These are phyloP conservation scores for Aspergillus sp. DNA, from an alignment of 2,329 filamentous ascomycete species.

Conservation along the genomic window DNA sequence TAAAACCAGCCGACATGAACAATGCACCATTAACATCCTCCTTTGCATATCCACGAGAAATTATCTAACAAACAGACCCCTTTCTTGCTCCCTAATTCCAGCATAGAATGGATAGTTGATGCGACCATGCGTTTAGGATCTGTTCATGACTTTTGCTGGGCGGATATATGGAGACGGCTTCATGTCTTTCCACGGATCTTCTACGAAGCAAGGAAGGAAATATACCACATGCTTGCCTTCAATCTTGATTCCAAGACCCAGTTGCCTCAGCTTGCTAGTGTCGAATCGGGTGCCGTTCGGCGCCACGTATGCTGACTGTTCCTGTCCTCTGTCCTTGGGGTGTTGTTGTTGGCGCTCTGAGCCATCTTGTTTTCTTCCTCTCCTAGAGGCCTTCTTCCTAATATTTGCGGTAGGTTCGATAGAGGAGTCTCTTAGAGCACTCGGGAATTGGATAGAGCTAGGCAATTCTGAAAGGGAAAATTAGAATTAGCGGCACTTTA, in stretches of 20 bases:
- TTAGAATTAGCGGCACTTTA: not conserved
- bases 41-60: not conserved
- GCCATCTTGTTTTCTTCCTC: not conserved
- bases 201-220: slow-evolving; percentile 21
- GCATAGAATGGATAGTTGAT: not conserved
- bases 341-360: not conserved
- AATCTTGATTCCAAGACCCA: slow-evolving; percentile 19
- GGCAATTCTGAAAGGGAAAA: not conserved
- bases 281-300: slow-evolving; percentile 24
- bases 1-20: not conserved
- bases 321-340: not conserved
- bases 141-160: not conserved
- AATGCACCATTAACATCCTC: too few species aligned
- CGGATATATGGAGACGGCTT: slow-evolving; percentile 3
- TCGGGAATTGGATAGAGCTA: not conserved
- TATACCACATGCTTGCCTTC: slow-evolving; percentile 10
- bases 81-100: not conserved
- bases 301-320: slow-evolving; percentile 17
- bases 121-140: not conserved
- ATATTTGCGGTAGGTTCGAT: not conserved
- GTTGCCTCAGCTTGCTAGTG: slow-evolving; percentile 14
- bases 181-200: slow-evolving; percentile 22
- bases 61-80: not conserved
- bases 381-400: not conserved
- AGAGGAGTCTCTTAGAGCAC: not conserved